phyloP scores from a whole-genome alignment of 352 stramenopile species.

The Globisporangium canariense region DNA sequence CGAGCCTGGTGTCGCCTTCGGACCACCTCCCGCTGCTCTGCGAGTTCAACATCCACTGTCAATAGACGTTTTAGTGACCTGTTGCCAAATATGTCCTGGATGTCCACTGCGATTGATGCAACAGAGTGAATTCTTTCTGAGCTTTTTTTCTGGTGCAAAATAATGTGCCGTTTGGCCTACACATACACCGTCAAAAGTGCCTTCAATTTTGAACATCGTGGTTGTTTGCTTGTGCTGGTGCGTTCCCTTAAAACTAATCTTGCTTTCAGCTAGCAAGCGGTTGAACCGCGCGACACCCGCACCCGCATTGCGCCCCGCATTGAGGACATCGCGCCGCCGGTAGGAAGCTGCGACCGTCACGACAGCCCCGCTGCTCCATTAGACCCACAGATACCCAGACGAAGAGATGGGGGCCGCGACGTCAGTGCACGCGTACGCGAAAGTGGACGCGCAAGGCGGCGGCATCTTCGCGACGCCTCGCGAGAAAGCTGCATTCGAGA shows the following conservation, averaged over 20 bases:
- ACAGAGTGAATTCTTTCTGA: too few species aligned
- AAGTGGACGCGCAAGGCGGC: constrained; percentile 16
- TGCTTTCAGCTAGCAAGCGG: too few species aligned
- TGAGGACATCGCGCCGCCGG: constrained; percentile 1
- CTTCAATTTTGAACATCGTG: not conserved
- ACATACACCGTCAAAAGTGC: too few species aligned
- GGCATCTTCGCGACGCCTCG: constrained; percentile 42
- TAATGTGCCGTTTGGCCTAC: too few species aligned
- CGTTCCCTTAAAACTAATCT: not conserved
- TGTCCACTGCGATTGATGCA: too few species aligned
- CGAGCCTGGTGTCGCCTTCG: constrained; percentile 63
- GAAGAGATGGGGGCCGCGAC: constrained; percentile 39
- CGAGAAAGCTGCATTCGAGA: constrained; percentile 67
- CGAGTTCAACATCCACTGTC: constrained; percentile 35
- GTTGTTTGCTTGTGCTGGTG: not conserved
- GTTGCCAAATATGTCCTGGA: too few species aligned
- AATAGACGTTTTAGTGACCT: not conserved
- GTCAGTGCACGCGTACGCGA: constrained; percentile 26
- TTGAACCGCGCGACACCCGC: too few species aligned
- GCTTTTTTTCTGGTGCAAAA: too few species aligned
- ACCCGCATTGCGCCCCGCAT: not conserved
- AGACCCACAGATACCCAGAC: not conserved
- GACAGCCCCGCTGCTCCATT: not conserved
- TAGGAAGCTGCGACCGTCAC: not conserved
- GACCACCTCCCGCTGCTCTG: constrained; percentile 75